Conservation (phyloP, 768 basidiomycete genomes). For the Glaciozyma antarctica region DNA sequence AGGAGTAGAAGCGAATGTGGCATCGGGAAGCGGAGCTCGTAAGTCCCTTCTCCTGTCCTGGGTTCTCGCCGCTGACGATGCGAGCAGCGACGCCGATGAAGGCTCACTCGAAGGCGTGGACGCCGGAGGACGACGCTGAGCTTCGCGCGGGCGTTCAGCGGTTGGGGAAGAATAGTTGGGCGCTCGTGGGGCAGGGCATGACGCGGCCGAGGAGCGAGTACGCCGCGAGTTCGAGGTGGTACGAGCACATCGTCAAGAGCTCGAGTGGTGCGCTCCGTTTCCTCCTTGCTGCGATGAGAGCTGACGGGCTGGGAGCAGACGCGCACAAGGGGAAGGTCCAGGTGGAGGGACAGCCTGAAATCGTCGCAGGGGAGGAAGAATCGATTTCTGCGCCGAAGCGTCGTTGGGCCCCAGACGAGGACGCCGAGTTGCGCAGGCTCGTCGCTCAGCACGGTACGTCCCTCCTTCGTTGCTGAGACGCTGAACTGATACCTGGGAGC, state of each 20-base stretch:
- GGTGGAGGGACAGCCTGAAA: too few species aligned
- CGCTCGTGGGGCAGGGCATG: neutral
- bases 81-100: neutral
- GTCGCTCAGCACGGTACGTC: neutral
- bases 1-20: neutral
- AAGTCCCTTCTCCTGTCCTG: neutral
- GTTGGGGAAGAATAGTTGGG: neutral
- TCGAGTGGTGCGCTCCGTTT: neutral
- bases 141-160: neutral
- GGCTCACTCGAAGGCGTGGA: neutral
- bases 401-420: neutral
- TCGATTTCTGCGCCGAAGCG: neutral
- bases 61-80: too few species aligned
- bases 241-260: neutral
- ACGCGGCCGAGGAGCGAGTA: neutral
- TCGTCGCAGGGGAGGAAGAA: too few species aligned
- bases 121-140: constrained; percentile 1
- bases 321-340: too few species aligned
- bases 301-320: neutral
- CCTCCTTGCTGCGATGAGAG: neutral
- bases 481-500: neutral
- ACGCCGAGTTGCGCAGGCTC: neutral
- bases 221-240: neutral
- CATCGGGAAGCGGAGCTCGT: neutral
- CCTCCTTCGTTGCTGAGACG: neutral